Conservation (phyloP, 2,329 filamentous ascomycete genomes). For the Hypoxylon sp. region DNA sequence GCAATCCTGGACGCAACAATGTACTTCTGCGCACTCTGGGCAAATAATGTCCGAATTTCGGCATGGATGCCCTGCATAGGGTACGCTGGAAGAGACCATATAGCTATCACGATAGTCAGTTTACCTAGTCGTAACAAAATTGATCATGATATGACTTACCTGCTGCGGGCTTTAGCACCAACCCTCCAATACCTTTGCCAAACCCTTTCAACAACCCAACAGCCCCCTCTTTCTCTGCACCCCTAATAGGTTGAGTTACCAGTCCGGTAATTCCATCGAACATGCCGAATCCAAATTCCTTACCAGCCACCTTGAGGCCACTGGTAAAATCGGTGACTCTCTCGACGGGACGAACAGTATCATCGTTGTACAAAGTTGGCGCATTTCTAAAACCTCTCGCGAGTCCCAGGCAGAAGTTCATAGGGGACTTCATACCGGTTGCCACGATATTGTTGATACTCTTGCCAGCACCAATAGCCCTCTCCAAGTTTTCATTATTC, state of each 20-base stretch:
- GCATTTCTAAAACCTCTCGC: constrained; percentile 91
- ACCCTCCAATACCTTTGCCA: constrained; percentile 85
- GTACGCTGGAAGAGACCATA: constrained; percentile 83
- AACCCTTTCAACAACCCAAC: constrained; percentile 82
- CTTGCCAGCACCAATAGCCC: constrained; percentile 75
- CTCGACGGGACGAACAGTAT: constrained; percentile 81
- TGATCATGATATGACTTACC: constrained; percentile 62
- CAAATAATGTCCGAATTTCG: constrained; percentile 79
- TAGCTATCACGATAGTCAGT: constrained; percentile 57
- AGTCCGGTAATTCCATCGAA: constrained; percentile 87
- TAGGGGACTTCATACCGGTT: constrained; percentile 82
- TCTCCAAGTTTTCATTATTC: constrained; percentile 64
- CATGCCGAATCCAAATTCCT: constrained; percentile 82
- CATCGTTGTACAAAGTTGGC: constrained; percentile 86
- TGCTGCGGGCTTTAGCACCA: constrained; percentile 85
- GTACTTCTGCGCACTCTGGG: constrained; percentile 81
- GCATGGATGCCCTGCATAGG: constrained; percentile 86
- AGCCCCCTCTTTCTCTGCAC: constrained; percentile 74
- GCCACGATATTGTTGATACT: constrained; percentile 80
- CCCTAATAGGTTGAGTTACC: constrained; percentile 81
- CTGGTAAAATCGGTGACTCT: constrained; percentile 84
- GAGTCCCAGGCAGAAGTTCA: constrained; percentile 86
- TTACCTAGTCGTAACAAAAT: neutral
- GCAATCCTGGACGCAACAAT: constrained; percentile 82
- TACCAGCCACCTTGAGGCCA: constrained; percentile 82